Conservation (phyloP, 164 flowering plant species). For the Vitis cinerea region DNA sequence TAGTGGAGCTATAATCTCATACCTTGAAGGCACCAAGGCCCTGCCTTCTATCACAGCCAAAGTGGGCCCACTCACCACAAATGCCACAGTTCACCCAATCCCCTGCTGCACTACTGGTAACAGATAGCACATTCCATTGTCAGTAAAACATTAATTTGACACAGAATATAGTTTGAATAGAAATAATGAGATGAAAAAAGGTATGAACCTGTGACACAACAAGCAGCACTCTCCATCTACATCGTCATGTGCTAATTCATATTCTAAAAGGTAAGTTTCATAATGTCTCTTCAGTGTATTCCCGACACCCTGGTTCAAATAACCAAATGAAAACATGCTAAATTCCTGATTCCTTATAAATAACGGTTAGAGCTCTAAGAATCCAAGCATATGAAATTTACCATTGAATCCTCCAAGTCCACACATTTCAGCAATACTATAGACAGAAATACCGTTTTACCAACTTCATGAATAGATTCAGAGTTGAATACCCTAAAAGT, state of each 20-base stretch:
- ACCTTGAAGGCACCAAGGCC: slow-evolving; percentile 99
- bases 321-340: background rate
- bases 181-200: slow-evolving; percentile 12
- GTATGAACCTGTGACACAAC: slow-evolving; percentile 82
- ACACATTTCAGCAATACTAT: too few relatives aligned
- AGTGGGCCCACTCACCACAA: slow-evolving; percentile 99
- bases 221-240: slow-evolving; percentile 99
- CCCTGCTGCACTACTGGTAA: slow-evolving; percentile 93
- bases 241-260: slow-evolving; percentile 97
- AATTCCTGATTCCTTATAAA: too few relatives aligned
- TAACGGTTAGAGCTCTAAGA: too few relatives aligned
- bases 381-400: too few relatives aligned
- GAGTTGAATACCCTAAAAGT: too few relatives aligned
- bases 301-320: slow-evolving; percentile 71
- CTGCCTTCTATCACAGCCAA: slow-evolving; percentile 94
- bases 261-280: slow-evolving; percentile 92
- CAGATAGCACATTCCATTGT: slow-evolving; percentile 6
- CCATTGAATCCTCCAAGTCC: too few relatives aligned
- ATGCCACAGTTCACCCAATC: slow-evolving; percentile 99
- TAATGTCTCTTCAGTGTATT: slow-evolving; percentile 96
- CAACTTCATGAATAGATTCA: too few relatives aligned
- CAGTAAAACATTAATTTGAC: background rate
- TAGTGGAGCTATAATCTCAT: background rate
- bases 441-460: too few relatives aligned
- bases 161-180: background rate